Base-by-base conservation (phyloP, 208 protist genomes). In the Vickermania ingenoplastis region DNA sequence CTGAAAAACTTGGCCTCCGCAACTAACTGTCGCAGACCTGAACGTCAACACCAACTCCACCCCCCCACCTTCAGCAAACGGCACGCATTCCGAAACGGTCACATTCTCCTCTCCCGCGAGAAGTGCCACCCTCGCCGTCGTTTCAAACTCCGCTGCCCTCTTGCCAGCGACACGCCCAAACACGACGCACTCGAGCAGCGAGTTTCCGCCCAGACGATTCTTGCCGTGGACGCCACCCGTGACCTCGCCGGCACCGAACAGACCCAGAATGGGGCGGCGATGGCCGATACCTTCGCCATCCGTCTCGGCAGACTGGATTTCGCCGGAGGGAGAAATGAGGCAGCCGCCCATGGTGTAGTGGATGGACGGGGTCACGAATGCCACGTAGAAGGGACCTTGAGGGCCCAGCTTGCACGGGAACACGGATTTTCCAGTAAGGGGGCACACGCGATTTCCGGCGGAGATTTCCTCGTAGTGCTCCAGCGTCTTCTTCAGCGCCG, bases 131-230 rank as follows among this genome's bases (percentile, higher is more conserved):
- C 26, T 73, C 67, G 78, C 70, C 61, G 73, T 79, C 66, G 81
- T 75, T 60, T 80, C 63, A 30, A 86, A 82, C 27, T 73, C 79
- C 53, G 82, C 76, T 2, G 85, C 86, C 41, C 74, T 69, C 56
- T 81, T 71, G 36, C 93, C 92, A 23, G 86, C 92, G 57, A 85
- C 82, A 53, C 69, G 65, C 26, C 77, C 78, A 41, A 81, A 86
- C 5, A 84, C 78, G 66, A 86, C 76, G 36, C 78, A 89, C 73
- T 85, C 81, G 41, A 98, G 72, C 57, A 99, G 85, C 3, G 92
- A 97, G 76, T 99, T 99, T 48, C 97, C 97, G 45, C 87, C 97
- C 14, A 99, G 86, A 36, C 97, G 84, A 69, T 99, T 99, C 17
- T 68, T 60, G 54, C 97, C 97, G 73, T 99, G 97, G 54, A 99